phyloP scores from a whole-genome alignment of 2,329 filamentous ascomycete genomes.

The Penicillium digitatum region DNA sequence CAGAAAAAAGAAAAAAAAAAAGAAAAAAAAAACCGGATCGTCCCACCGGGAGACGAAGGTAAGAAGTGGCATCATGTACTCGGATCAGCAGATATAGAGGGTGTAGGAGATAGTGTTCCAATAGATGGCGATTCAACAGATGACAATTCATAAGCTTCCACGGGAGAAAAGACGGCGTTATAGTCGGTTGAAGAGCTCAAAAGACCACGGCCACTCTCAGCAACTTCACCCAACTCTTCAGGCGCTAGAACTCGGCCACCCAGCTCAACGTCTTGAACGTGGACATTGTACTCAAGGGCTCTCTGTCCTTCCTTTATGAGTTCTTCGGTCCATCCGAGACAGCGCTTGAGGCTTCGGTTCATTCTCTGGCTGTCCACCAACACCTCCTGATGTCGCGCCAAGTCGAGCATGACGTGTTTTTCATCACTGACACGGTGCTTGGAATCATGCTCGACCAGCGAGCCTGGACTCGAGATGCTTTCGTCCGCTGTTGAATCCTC shows the following conservation, averaged over 20 bases:
- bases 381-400: constrained; percentile 83
- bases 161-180: constrained; percentile 4
- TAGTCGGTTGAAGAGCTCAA: constrained; percentile 31
- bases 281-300: constrained; percentile 77
- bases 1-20: constrained; percentile 10
- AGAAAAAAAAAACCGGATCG: constrained; percentile 9
- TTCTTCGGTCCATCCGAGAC: constrained; percentile 82
- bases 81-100: background rate
- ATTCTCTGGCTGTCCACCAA: constrained; percentile 89
- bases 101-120: background rate
- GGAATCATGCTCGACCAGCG: constrained; percentile 39
- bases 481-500: constrained; percentile 39
- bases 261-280: constrained; percentile 72
- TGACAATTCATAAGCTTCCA: constrained; percentile 4
- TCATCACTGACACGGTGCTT: constrained; percentile 70
- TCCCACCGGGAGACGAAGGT: constrained; percentile 25
- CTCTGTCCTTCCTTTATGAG: constrained; percentile 85
- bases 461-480: constrained; percentile 33
- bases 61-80: constrained; percentile 8
- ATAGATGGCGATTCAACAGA: constrained; percentile 2
- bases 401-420: constrained; percentile 74
- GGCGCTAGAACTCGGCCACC: constrained; percentile 72
- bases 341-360: constrained; percentile 88
- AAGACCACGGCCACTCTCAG: constrained; percentile 31
- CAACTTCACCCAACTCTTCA: constrained; percentile 55